These are phyloP conservation scores for Hura crepitans DNA, from an alignment of 441 rosid genomes.

Conservation along the genomic window DNA sequence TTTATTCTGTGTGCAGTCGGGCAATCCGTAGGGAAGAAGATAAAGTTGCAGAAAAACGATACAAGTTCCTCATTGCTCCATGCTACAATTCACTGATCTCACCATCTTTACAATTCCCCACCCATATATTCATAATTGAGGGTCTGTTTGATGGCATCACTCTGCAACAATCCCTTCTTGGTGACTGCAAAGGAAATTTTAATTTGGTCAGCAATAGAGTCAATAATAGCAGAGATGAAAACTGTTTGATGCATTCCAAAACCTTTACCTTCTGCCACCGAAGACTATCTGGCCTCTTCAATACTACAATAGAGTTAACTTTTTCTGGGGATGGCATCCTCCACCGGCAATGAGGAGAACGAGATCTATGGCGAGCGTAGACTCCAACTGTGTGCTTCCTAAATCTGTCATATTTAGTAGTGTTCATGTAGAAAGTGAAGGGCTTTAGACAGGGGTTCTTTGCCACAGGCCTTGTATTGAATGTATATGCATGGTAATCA, in stretches of 20 bases:
- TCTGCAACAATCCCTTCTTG: constrained; percentile 83
- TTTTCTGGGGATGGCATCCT: constrained; percentile 55
- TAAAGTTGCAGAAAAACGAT: neutral
- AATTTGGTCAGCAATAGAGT: constrained; percentile 2
- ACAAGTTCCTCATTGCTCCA: constrained; percentile 9
- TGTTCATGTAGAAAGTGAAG: constrained; percentile 54
- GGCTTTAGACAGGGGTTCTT: constrained; percentile 77
- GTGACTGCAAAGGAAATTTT: constrained; percentile 50
- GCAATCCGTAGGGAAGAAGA: constrained; percentile 3
- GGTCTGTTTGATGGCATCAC: constrained; percentile 53
- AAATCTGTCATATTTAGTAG: constrained; percentile 41
- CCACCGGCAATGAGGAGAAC: constrained; percentile 61
- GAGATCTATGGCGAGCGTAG: constrained; percentile 37
- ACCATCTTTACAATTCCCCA: constrained; percentile 58
- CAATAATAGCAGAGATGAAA: neutral
- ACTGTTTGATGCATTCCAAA: neutral
- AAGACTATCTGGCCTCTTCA: constrained; percentile 58
- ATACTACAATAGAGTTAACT: constrained; percentile 47
- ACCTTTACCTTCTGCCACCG: constrained; percentile 63
- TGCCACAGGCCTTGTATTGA: constrained; percentile 74
- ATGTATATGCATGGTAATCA: constrained; percentile 71
- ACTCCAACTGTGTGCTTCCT: constrained; percentile 56
- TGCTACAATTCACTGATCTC: constrained; percentile 52
- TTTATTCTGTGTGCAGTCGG: neutral
- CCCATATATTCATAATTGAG: constrained; percentile 56